These are phyloP conservation scores for Botrytis byssoidea DNA, from an alignment of 2,329 filamentous ascomycete genomes.

Conservation along the genomic window DNA sequence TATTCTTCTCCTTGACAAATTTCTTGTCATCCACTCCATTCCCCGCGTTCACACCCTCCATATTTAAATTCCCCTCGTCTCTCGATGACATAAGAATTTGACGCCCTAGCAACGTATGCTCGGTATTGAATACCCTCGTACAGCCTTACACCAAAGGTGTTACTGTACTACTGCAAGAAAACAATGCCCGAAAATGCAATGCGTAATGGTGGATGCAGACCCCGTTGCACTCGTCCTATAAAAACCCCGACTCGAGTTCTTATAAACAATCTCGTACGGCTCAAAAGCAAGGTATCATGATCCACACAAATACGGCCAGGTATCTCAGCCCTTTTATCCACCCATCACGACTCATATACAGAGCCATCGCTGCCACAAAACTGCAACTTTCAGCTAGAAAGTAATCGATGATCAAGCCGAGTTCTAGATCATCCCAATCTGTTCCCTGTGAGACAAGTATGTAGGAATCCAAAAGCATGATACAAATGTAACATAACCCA, in stretches of 20 bases:
- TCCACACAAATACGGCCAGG: background rate
- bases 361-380: background rate
- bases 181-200: slow-evolving; percentile 1
- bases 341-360: background rate
- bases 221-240: background rate
- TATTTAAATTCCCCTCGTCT: background rate
- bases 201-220: background rate
- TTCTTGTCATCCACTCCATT: background rate
- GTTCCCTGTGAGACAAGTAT: background rate
- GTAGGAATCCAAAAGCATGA: background rate
- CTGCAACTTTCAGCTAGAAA: background rate
- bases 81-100: background rate
- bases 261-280: background rate
- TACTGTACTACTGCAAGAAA: background rate
- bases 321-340: slow-evolving; percentile 5
- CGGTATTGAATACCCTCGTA: background rate
- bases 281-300: background rate
- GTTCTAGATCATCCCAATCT: background rate
- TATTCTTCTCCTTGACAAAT: background rate
- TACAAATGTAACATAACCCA: slow-evolving; percentile 1
- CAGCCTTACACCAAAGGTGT: background rate
- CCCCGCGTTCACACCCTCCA: background rate
- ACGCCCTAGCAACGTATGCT: background rate
- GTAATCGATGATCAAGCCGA: background rate
- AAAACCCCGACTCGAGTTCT: background rate